phyloP scores from a whole-genome alignment of 2,329 filamentous ascomycete species.

The Sordariomycetes sp. region DNA sequence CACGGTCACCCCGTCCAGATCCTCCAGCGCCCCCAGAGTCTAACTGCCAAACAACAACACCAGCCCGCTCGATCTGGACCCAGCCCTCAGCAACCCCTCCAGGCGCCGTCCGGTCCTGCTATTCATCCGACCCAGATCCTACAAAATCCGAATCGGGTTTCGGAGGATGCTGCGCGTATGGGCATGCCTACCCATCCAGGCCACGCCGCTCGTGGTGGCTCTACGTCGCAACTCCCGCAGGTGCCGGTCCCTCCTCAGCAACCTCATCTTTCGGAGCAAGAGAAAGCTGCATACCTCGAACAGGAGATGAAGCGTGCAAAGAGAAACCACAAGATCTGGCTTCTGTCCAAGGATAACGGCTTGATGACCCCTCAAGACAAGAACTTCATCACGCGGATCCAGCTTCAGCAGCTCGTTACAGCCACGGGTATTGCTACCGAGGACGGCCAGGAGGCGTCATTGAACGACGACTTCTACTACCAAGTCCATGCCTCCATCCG shows the following conservation, averaged over 20 bases:
- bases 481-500: conserved; percentile 95
- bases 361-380: conserved; percentile 99
- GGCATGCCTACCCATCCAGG: conserved; percentile 13
- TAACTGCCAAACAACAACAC: conserved; percentile 23
- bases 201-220: conserved; percentile 39
- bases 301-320: conserved; percentile 94
- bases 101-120: conserved; percentile 22
- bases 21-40: conserved; percentile 40
- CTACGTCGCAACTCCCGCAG: conserved; percentile 20
- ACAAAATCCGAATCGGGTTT: conserved; percentile 64
- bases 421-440: conserved; percentile 83
- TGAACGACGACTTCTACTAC: conserved; percentile 96
- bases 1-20: conserved; percentile 43
- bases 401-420: conserved; percentile 89
- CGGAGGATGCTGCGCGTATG: conserved; percentile 31
- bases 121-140: conserved; percentile 63
- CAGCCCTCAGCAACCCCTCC: conserved; percentile 25
- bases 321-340: conserved; percentile 94
- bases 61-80: conserved; percentile 5
- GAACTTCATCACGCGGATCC: conserved; percentile 97
- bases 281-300: conserved; percentile 72
- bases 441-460: conserved; percentile 64
- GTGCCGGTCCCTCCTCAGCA: conserved; percentile 22
- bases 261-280: conserved; percentile 72
- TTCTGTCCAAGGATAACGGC: conserved; percentile 87